Conservation (phyloP, 441 rosid species). For the Adansonia gregorii region DNA sequence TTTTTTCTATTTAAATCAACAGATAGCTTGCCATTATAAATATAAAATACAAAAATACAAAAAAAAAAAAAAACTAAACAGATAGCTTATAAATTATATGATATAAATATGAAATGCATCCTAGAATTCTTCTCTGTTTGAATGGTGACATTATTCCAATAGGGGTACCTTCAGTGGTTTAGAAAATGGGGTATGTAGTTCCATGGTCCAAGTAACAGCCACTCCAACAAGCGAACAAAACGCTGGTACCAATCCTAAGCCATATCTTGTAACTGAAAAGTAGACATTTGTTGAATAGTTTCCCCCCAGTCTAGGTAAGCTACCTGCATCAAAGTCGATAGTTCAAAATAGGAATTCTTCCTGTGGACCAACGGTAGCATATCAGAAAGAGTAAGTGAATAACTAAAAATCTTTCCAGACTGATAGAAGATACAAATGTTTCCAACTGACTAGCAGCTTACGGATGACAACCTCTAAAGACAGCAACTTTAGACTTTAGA, state of each 20-base stretch:
- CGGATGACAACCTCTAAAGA: not conserved
- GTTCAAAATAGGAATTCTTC: conserved; percentile 17
- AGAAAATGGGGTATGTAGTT: conserved; percentile 47
- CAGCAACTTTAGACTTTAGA: not conserved
- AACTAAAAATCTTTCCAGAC: not conserved
- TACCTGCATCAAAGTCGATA: conserved; percentile 45
- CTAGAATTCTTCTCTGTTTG: not conserved
- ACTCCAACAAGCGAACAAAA: conserved; percentile 75
- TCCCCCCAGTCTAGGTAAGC: conserved; percentile 44
- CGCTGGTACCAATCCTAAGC: conserved; percentile 90
- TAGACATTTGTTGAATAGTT: conserved; percentile 26
- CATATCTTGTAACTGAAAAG: conserved; percentile 83
- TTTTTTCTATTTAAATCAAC: not conserved
- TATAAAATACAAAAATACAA: not conserved
- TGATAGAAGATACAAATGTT: too few species aligned
- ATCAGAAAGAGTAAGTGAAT: not conserved
- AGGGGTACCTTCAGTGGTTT: conserved; percentile 67
- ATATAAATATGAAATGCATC: not conserved
- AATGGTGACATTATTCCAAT: conserved; percentile 44
- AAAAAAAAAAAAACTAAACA: not conserved
- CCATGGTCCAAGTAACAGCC: conserved; percentile 68
- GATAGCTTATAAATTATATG: not conserved
- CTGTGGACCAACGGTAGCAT: not conserved
- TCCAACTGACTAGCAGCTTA: not conserved
- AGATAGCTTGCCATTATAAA: not conserved